Percentiles rank a stretch among this genome's conserved stretches.
These are phyloP conservation scores for Rutidosis leptorrhynchoides DNA, from an alignment of 129 eudicot species.

Conservation along the genomic window DNA sequence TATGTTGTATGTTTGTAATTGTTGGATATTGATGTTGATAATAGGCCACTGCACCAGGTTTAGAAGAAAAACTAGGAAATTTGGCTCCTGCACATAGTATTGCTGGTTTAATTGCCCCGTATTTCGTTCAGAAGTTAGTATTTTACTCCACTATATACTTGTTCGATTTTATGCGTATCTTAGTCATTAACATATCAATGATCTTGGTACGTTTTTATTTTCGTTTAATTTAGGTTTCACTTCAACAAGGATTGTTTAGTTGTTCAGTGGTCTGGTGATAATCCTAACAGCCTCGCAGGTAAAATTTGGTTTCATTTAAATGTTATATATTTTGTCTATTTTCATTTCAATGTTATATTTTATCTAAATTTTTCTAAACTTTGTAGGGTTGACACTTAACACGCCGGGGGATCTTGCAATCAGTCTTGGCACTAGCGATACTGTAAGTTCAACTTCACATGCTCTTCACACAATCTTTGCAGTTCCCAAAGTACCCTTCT, in stretches of 20 bases:
- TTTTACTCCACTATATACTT: not conserved
- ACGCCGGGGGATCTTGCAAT: conserved; percentile 84
- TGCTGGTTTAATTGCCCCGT: conserved; percentile 60
- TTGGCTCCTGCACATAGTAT: conserved; percentile 73
- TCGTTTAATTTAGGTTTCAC: conserved; percentile 54
- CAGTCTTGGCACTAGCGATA: conserved; percentile 86
- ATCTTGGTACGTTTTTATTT: conserved; percentile 6
- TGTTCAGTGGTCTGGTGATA: conserved; percentile 85
- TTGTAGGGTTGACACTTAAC: conserved; percentile 68
- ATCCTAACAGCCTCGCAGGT: conserved; percentile 85
- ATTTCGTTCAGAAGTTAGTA: conserved; percentile 56
- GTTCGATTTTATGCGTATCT: not conserved
- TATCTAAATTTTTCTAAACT: no score
- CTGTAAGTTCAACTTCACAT: conserved; percentile 43
- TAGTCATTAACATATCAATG: not conserved
- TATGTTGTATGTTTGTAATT: not conserved
- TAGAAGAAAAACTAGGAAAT: conserved; percentile 63
- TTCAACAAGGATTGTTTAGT: conserved; percentile 61
- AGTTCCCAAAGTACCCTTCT: conserved; percentile 10
- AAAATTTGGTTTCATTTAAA: not conserved
- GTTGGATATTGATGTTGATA: conserved; percentile 3
- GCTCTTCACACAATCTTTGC: not conserved
- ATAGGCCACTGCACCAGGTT: conserved; percentile 65
- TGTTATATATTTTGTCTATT: no score
- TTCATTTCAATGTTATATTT: no score